phyloP scores from a whole-genome alignment of 2,329 filamentous ascomycete genomes.

The Rhinocladiella mackenziei region DNA sequence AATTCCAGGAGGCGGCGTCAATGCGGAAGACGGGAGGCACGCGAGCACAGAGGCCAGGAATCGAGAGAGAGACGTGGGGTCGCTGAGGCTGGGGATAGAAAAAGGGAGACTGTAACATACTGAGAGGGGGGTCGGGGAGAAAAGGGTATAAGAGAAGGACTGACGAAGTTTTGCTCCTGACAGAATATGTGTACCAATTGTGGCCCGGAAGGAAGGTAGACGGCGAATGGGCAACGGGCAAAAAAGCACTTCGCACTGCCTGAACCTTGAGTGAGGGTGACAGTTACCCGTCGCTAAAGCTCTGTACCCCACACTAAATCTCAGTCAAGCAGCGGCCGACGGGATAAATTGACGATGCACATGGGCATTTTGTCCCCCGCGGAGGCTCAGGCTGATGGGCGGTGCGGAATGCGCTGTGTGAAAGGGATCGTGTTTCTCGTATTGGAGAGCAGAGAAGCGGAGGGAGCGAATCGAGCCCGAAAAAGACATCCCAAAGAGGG shows the following conservation, averaged over 20 bases:
- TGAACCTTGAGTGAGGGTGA: constrained; percentile 16
- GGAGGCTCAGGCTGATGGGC: neutral
- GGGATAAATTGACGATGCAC: constrained; percentile 6
- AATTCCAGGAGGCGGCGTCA: too few relatives aligned
- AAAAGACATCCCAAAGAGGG: too few relatives aligned
- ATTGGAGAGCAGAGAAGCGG: too few relatives aligned
- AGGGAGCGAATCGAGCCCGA: too few relatives aligned
- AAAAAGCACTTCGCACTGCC: too few relatives aligned
- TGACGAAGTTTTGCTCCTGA: too few relatives aligned
- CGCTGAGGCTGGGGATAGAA: neutral
- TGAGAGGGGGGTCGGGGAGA: constrained; percentile 2
- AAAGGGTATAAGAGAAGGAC: constrained; percentile 9
- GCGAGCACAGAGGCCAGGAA: constrained; percentile 5
- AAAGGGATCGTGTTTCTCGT: too few relatives aligned
- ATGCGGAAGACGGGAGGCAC: constrained; percentile 10
- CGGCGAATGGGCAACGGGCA: too few relatives aligned
- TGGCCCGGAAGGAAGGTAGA: too few relatives aligned
- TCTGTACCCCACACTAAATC: constrained; percentile 17
- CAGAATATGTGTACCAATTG: too few relatives aligned
- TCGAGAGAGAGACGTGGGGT: constrained; percentile 1
- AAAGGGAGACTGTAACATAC: constrained; percentile 8
- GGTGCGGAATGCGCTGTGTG: too few relatives aligned
- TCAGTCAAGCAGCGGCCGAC: neutral
- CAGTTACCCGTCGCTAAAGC: constrained; percentile 16
- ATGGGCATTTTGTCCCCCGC: too few relatives aligned